These are phyloP conservation scores for Exophiala dermatitidis DNA, from an alignment of 2,329 filamentous ascomycete genomes.

Conservation along the genomic window DNA sequence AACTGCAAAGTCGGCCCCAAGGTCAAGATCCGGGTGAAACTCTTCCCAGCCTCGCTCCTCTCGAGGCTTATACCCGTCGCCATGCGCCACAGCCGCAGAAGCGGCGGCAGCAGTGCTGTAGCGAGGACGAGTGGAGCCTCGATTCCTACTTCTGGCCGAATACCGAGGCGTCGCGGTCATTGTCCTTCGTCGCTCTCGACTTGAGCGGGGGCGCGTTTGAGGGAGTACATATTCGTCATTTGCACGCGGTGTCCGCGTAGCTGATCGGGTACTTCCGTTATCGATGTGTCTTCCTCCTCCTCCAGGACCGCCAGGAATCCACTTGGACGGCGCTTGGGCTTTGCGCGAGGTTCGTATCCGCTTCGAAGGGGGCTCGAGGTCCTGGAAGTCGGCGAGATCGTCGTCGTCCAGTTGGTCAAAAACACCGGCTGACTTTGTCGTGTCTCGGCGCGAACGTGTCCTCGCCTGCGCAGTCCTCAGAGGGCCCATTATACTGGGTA, in stretches of 20 bases:
- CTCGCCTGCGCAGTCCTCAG: constrained; percentile 23
- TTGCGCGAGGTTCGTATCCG: constrained; percentile 56
- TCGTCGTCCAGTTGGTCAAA: constrained; percentile 28
- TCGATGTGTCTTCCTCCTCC: constrained; percentile 81
- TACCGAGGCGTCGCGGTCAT: constrained; percentile 17
- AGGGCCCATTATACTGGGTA: constrained; percentile 19
- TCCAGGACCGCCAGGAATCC: constrained; percentile 72
- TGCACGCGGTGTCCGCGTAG: constrained; percentile 45
- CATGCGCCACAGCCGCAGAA: constrained; percentile 79
- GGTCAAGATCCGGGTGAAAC: constrained; percentile 91
- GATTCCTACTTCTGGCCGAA: constrained; percentile 23
- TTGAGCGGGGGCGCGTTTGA: constrained; percentile 43
- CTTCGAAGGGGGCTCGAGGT: constrained; percentile 59
- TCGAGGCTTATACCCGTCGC: constrained; percentile 91
- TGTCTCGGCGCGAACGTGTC: constrained; percentile 28
- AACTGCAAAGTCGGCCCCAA: constrained; percentile 70
- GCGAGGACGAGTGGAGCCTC: constrained; percentile 47
- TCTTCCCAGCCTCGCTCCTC: constrained; percentile 97
- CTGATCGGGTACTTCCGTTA: constrained; percentile 41
- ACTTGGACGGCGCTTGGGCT: constrained; percentile 13
- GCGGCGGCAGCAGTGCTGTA: constrained; percentile 81
- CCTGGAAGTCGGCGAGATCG: constrained; percentile 27
- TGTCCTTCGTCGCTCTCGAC: constrained; percentile 18
- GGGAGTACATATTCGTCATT: constrained; percentile 41
- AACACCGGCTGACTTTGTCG: constrained; percentile 29